A percentile compares a stretch with the other conserved stretches of the same genome.
Evolutionary conservation across 2,329 filamentous ascomycete species (phyloP).

Genomic region (Verticillium klebahnii): DNA sequence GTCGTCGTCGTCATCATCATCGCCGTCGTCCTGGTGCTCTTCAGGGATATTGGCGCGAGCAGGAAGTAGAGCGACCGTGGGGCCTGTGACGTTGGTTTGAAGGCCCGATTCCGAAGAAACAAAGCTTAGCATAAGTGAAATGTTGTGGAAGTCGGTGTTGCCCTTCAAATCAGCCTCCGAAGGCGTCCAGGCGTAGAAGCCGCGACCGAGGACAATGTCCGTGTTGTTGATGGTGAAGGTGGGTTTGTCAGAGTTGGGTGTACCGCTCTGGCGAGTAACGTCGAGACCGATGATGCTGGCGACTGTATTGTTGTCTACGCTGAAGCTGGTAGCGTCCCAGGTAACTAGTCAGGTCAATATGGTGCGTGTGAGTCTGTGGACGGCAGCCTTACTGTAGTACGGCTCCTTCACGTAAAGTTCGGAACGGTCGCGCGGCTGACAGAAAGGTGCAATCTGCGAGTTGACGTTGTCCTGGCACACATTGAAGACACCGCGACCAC

Average conservation of each 20-base stretch:
- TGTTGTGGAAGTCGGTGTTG: constrained; percentile 5
- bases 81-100: constrained; percentile 14
- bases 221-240: constrained; percentile 12
- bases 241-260: constrained; percentile 3
- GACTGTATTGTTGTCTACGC: constrained; percentile 10
- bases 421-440: constrained; percentile 22
- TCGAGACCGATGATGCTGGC: constrained; percentile 15
- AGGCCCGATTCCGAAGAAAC: constrained; percentile 11
- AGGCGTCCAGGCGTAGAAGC: constrained; percentile 22
- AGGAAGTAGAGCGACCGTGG: constrained; percentile 18
- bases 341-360: constrained; percentile 19
- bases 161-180: constrained; percentile 17
- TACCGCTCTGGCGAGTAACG: constrained; percentile 5
- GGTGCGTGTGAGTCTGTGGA: neutral
- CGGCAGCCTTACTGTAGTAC: constrained; percentile 24
- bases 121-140: constrained; percentile 17
- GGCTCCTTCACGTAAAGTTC: constrained; percentile 21
- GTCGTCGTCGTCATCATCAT: neutral
- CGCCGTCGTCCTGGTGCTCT: neutral
- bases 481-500: constrained; percentile 22
- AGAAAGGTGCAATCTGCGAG: constrained; percentile 24
- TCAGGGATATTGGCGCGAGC: neutral
- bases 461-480: constrained; percentile 15
- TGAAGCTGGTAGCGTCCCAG: constrained; percentile 23
- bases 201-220: constrained; percentile 16